phyloP scores from a whole-genome alignment of 2,329 filamentous ascomycete genomes.

The Alternaria sp. region DNA sequence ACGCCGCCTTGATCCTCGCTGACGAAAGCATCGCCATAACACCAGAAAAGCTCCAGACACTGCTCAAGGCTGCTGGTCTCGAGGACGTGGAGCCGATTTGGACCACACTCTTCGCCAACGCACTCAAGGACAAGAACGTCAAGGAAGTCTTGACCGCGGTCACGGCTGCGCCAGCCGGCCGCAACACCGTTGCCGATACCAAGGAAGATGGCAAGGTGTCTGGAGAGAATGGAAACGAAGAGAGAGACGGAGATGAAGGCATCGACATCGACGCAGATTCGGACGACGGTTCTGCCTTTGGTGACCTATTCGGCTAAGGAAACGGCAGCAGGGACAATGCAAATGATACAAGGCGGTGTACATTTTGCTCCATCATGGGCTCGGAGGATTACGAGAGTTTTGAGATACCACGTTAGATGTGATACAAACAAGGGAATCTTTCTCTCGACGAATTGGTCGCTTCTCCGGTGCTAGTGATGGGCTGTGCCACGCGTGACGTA shows the following conservation, averaged over 20 bases:
- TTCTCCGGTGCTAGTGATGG: not conserved
- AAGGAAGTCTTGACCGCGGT: constrained; percentile 86
- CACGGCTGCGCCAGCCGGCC: constrained; percentile 57
- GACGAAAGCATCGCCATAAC: constrained; percentile 97
- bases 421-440: not conserved
- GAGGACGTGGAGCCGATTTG: constrained; percentile 96
- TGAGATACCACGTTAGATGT: not conserved
- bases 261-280: constrained; percentile 20
- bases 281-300: constrained; percentile 6
- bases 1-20: constrained; percentile 98
- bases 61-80: constrained; percentile 89
- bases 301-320: not conserved
- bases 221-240: constrained; percentile 9
- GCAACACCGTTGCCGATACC: not conserved
- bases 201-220: not conserved
- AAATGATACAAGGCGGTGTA: not conserved
- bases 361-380: not conserved
- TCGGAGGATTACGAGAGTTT: not conserved
- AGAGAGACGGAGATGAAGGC: constrained; percentile 6
- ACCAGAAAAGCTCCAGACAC: constrained; percentile 91
- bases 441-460: not conserved
- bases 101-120: constrained; percentile 96
- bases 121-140: constrained; percentile 88
- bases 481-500: not conserved
- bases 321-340: rapidly evolving